These are phyloP conservation scores for Penicillium malachiteum DNA, from an alignment of 495 filamentous ascomycete species.

Conservation along the genomic window DNA sequence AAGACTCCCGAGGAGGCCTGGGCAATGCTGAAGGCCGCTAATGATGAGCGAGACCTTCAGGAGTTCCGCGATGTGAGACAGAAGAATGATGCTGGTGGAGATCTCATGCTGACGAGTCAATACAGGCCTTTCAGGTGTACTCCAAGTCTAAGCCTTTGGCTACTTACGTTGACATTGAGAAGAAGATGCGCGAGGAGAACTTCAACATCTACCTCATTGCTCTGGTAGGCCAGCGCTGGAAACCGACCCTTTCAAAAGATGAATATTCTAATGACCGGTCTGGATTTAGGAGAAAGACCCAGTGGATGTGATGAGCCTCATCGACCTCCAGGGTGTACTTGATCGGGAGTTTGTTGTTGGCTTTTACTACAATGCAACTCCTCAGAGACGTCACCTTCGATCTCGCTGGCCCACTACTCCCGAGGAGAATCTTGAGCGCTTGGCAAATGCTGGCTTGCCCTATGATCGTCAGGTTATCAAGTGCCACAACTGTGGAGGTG, in stretches of 20 bases:
- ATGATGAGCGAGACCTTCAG: slow-evolving; percentile 63
- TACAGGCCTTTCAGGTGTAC: slow-evolving; percentile 64
- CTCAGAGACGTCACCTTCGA: slow-evolving; percentile 59
- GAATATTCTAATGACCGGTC: too few species aligned
- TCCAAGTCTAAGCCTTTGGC: slow-evolving; percentile 66
- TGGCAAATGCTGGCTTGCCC: slow-evolving; percentile 68
- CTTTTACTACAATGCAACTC: slow-evolving; percentile 63
- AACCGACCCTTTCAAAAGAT: too few species aligned
- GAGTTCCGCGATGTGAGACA: slow-evolving; percentile 65
- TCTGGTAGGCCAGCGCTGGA: slow-evolving; percentile 38
- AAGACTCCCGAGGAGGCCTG: slow-evolving; percentile 67
- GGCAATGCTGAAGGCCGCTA: slow-evolving; percentile 62
- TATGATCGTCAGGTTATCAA: slow-evolving; percentile 64
- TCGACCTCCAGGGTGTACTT: slow-evolving; percentile 80
- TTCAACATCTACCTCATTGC: slow-evolving; percentile 74
- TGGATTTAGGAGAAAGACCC: slow-evolving; percentile 53
- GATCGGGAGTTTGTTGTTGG: slow-evolving; percentile 73
- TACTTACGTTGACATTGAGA: slow-evolving; percentile 71
- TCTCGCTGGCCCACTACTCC: slow-evolving; percentile 61
- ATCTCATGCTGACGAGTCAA: not conserved
- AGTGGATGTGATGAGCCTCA: slow-evolving; percentile 63
- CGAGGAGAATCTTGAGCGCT: slow-evolving; percentile 73
- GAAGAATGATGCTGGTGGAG: not conserved
- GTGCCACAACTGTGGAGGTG: slow-evolving; percentile 68
- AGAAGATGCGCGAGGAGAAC: slow-evolving; percentile 62